Conservation (phyloP, 768 basidiomycete species). For the Pleurotus eryngii region DNA sequence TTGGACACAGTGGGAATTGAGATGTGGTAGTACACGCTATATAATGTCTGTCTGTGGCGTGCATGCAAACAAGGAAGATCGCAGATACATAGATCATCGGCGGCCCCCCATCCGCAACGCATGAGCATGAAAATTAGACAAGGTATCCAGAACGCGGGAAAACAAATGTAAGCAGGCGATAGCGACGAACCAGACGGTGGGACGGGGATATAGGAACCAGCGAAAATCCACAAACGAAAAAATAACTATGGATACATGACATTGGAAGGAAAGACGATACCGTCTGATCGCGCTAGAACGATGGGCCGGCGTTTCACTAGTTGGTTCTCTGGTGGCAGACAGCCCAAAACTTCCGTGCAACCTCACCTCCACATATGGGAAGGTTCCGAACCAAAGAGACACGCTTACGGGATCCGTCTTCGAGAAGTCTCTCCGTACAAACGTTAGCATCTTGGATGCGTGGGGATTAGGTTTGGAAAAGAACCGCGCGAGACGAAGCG, state of each 20-base stretch:
- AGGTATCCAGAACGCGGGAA: constrained; percentile 7
- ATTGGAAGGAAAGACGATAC: constrained; percentile 83
- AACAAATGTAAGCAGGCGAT: constrained; percentile 1
- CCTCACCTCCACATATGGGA: constrained; percentile 86
- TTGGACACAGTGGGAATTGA: neutral
- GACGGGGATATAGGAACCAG: constrained; percentile 8
- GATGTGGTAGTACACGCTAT: neutral
- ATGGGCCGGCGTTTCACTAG: constrained; percentile 72
- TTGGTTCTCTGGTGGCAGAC: constrained; percentile 71
- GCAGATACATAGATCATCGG: constrained; percentile 1
- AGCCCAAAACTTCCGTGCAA: constrained; percentile 86
- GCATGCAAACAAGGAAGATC: neutral
- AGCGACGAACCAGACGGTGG: neutral
- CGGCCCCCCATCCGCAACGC: neutral
- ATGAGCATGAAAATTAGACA: constrained; percentile 2
- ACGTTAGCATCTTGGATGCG: constrained; percentile 75
- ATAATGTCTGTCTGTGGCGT: neutral
- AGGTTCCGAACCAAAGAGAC: constrained; percentile 84
- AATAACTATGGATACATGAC: constrained; percentile 69
- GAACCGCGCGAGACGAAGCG: constrained; percentile 58
- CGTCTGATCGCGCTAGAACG: constrained; percentile 79
- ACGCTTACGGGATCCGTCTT: constrained; percentile 79
- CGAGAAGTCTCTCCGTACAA: constrained; percentile 88
- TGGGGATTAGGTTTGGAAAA: constrained; percentile 78
- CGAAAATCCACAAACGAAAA: constrained; percentile 8